These are phyloP conservation scores for Heracleum sosnowskyi DNA, from an alignment of 129 eudicot species.

Conservation along the genomic window DNA sequence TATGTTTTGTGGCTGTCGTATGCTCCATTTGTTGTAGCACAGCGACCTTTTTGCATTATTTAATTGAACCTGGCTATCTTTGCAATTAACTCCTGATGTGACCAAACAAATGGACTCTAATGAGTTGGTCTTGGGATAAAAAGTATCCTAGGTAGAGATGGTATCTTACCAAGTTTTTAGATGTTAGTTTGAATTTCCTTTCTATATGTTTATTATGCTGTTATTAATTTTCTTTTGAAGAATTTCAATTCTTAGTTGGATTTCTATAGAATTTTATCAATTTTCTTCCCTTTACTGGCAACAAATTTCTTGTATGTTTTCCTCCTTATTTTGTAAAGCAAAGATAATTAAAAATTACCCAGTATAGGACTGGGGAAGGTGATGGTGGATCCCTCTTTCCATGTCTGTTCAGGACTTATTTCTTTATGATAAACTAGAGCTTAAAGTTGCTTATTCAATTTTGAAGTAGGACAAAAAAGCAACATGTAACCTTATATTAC, in stretches of 20 bases:
- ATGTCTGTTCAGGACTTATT: background rate
- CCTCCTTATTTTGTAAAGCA: background rate
- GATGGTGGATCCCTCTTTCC: background rate
- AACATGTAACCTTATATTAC: too few species aligned
- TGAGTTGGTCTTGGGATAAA: background rate
- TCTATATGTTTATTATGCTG: background rate
- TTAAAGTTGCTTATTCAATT: background rate
- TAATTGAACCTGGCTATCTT: background rate
- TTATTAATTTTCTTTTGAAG: background rate
- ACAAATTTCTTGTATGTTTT: background rate
- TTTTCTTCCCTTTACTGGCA: too few species aligned
- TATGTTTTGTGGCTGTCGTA: background rate
- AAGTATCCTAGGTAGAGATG: background rate
- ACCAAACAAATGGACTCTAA: background rate
- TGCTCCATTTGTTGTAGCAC: conserved; percentile 1
- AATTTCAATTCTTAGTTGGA: background rate
- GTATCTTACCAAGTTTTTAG: background rate
- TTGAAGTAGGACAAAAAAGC: background rate
- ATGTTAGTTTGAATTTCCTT: background rate
- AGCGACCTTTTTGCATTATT: background rate
- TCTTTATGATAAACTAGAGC: background rate
- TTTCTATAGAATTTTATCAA: background rate
- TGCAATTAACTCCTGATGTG: background rate
- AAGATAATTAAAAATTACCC: background rate
- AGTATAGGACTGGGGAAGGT: background rate